A percentile compares a stretch with the other conserved stretches of the same genome.
Conservation (phyloP, 2,329 filamentous ascomycete genomes). For the Lachnellula cervina region DNA sequence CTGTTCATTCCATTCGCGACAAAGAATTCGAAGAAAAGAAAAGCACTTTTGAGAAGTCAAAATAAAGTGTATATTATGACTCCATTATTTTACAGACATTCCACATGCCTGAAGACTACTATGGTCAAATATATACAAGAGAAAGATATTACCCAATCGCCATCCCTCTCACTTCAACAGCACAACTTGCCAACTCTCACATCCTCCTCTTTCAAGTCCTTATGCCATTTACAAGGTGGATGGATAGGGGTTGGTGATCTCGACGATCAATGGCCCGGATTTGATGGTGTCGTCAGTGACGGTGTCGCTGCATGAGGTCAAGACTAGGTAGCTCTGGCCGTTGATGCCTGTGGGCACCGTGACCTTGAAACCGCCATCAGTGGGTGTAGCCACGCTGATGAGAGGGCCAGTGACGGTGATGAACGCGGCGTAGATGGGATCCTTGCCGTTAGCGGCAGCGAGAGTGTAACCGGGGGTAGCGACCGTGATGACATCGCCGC, state of each 20-base stretch:
- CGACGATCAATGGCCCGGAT: conserved; percentile 33
- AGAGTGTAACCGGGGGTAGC: conserved; percentile 26
- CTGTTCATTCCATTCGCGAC: too few relatives aligned
- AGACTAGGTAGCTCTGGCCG: conserved; percentile 37
- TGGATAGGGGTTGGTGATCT: conserved; percentile 22
- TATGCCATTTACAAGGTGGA: background rate
- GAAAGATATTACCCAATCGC: too few relatives aligned
- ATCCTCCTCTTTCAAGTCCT: background rate
- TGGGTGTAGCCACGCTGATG: conserved; percentile 25
- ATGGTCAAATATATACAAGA: background rate
- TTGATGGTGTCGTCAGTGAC: conserved; percentile 34
- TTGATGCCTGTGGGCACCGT: conserved; percentile 32
- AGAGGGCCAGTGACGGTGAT: conserved; percentile 37
- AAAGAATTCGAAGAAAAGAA: background rate
- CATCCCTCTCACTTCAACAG: too few relatives aligned
- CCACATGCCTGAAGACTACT: background rate
- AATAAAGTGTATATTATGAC: background rate
- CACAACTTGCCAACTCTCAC: background rate
- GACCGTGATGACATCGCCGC: conserved; percentile 21
- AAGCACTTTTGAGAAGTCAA: background rate
- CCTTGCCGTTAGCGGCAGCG: conserved; percentile 15
- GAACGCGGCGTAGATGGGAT: conserved; percentile 35
- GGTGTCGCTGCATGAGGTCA: conserved; percentile 33
- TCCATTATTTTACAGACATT: background rate
- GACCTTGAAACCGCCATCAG: conserved; percentile 25